Evolutionary conservation across 116 monocot species (phyloP), one percentile per base, ranked within the genome.

Genomic region (Trichopus zeylanicus): DNA sequence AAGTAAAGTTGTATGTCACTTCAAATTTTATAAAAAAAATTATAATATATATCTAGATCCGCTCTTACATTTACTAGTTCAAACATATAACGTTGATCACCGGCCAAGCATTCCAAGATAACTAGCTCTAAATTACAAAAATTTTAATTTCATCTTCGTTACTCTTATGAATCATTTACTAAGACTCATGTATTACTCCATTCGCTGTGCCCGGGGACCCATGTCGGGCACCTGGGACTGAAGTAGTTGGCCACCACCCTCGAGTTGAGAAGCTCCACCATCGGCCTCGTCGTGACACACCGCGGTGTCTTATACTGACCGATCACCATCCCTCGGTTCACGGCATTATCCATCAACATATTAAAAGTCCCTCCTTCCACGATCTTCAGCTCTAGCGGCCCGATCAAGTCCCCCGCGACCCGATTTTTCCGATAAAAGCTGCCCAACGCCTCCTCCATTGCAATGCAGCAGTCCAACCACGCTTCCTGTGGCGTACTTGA

Each of bases 241-340:
- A 74, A 70, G 59, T 62, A 63, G 23, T 25, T 53, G 24, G 57
- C 13, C 37, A 32, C 9, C 29, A 74, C 79, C 52, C 66, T 38
- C 1, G 21, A 37, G 53, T 79, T 39, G 29, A 79, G 56, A 26
- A 79, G 67, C 30, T 79, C 66, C 11, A 74, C 62, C 0, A 73
- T 16, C 15, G 69, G 79, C 8, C 26, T 61, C 8, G 63, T 23
- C 48, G 65, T 71, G 47, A 83, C 75, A 51, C 84, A 84, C 12
- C 88, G 56, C 18, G 88, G 88, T 6, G 83, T 80, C 69, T 88
- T 88, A 67, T 88, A 88, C 72, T 88, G 88, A 56, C 81, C 83
- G 20, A 88, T 88, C 12, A 83, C 83, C 3, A 83, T 77, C 0
- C 88, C 88, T 34, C 55, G 70, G 63, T 72, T 75, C n/a, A 88